Evolutionary conservation across 192 early-diverging fungal species (phyloP).

Genomic region (Rhizophagus clarus): DNA sequence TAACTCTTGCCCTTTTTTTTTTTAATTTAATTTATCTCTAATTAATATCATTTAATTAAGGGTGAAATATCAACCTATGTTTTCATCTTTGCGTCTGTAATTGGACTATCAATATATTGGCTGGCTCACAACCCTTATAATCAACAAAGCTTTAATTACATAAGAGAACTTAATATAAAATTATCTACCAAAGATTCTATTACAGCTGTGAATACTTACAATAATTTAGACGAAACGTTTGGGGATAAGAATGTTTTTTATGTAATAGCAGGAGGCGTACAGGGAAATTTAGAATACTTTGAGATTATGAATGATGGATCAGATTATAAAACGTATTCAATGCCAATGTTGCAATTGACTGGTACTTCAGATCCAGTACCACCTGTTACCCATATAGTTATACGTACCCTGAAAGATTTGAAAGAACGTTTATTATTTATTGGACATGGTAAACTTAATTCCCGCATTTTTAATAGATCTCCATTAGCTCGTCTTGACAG

Average conservation of each 20-base stretch:
- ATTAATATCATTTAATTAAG: not conserved
- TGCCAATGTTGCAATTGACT: not conserved
- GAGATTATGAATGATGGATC: not conserved
- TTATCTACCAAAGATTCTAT: not conserved
- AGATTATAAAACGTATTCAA: not conserved
- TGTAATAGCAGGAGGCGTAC: not conserved
- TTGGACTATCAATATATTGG: not conserved
- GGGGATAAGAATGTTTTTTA: not conserved
- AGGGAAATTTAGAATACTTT: not conserved
- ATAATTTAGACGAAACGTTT: not conserved
- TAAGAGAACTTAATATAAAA: not conserved
- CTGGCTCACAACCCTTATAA: not conserved
- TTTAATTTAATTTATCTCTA: not conserved
- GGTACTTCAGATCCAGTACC: not conserved
- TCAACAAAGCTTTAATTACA: not conserved
- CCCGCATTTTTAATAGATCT: not conserved
- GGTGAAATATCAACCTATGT: not conserved
- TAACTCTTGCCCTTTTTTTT: not conserved
- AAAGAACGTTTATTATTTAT: not conserved
- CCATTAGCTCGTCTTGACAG: not conserved
- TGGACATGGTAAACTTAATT: not conserved
- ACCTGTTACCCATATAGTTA: not conserved
- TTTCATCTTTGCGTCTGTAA: not conserved
- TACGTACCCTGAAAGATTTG: not conserved
- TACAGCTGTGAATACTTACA: not conserved